Evolutionary conservation across 106 monocot species (phyloP), one percentile per base, ranked within the genome.

Genomic region (Narthecium ossifragum): DNA sequence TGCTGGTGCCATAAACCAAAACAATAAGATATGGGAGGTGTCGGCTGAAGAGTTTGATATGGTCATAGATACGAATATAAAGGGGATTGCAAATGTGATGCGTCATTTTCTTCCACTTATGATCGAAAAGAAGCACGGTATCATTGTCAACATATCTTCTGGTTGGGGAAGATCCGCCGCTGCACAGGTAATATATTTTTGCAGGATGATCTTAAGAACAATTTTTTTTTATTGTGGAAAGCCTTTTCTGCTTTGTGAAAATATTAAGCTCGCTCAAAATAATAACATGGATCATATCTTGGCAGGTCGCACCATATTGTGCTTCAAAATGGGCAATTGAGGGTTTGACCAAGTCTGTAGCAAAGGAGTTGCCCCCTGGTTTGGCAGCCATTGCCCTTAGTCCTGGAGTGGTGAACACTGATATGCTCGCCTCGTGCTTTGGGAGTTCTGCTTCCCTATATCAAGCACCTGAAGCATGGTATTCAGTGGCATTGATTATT

Each of bases 251-350:
- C n/a, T n/a, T n/a, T n/a, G n/a, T n/a, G n/a, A n/a, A n/a, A n/a
- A n/a, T n/a, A n/a, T n/a, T n/a, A n/a, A 49, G 17, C 59, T 58
- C 50, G 48, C 17, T 54, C 45, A 4, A 36, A 0, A 43, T 15
- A 26, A 15, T 37, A 34, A 27, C 25, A 13, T 39, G 6, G 3
- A 2, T 3, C 18, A n/a, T 49, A 21, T 29, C 15, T 14, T 21
- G 23, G 8, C 70, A 94, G 94, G 94, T 94, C 10, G 85, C 94
- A 41, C 85, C 94, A 4, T 94, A 90, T 55, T 90, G 89, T 73
- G 83, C 94, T 67, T 77, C 94, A 51, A 94, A 94, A 69, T 94
- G 94, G 94, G 94, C 90, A 17, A 73, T 94, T 61, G 94, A 94
- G 64, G 94, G 94, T 21, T 51, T 94, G 62, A 73, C 90, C 12